Conservation (phyloP, 768 basidiomycete species). For the Clitopilus hobsonii region DNA sequence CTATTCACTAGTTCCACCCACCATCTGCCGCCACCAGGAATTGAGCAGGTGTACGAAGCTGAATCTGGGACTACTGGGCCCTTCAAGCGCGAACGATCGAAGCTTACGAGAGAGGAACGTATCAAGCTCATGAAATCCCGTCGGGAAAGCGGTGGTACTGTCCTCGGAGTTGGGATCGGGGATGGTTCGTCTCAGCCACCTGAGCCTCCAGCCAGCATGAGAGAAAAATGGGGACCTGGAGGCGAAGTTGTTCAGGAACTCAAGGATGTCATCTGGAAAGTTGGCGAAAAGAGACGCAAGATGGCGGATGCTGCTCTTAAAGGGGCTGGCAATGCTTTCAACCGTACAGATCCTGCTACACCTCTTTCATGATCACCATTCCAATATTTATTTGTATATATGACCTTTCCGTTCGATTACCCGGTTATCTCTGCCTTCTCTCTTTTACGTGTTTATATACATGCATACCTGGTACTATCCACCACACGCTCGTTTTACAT, state of each 20-base stretch:
- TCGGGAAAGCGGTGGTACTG: slow-evolving; percentile 37
- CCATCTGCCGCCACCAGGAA: slow-evolving; percentile 59
- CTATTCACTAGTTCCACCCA: slow-evolving; percentile 44
- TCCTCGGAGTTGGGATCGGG: slow-evolving; percentile 17
- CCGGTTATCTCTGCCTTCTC: neutral
- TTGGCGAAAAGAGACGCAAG: slow-evolving; percentile 62
- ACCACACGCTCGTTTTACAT: slow-evolving; percentile 2
- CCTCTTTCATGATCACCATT: neutral
- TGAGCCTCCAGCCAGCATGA: too few species aligned
- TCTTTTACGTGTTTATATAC: neutral
- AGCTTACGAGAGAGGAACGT: slow-evolving; percentile 69
- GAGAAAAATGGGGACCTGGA: slow-evolving; percentile 64
- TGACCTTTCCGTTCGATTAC: neutral
- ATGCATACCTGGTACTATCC: neutral
- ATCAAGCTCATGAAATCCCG: slow-evolving; percentile 54
- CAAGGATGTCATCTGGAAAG: slow-evolving; percentile 86
- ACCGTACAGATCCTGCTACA: neutral
- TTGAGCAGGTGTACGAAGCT: slow-evolving; percentile 82
- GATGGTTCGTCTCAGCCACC: too few species aligned
- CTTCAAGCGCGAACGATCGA: slow-evolving; percentile 57
- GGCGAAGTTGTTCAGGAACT: slow-evolving; percentile 81
- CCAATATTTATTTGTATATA: neutral
- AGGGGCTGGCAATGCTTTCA: neutral
- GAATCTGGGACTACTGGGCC: slow-evolving; percentile 39
- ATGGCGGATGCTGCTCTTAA: slow-evolving; percentile 26